These are phyloP conservation scores for Hymenotorrendiella dingleyae DNA, from an alignment of 2,329 filamentous ascomycete genomes.

Conservation along the genomic window DNA sequence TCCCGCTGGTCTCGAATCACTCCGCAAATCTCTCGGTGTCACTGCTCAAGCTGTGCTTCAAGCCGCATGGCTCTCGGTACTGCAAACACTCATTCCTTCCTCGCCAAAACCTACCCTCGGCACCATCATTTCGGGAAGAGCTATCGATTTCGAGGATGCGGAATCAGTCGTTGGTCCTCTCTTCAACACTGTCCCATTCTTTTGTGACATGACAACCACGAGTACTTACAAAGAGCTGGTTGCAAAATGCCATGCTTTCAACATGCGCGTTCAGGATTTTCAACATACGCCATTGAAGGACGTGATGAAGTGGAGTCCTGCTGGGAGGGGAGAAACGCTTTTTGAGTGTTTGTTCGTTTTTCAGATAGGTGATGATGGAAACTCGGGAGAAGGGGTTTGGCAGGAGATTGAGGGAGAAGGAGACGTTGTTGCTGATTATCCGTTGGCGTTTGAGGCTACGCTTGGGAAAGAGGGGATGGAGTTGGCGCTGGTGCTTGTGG, in stretches of 20 bases:
- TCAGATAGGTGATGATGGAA: conserved; percentile 42
- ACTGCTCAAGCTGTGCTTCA: conserved; percentile 77
- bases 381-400: conserved; percentile 45
- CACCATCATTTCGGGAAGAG: conserved; percentile 72
- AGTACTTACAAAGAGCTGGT: conserved; percentile 57
- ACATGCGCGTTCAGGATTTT: conserved; percentile 60
- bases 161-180: conserved; percentile 72
- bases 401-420: conserved; percentile 39
- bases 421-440: conserved; percentile 37
- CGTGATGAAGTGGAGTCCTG: conserved; percentile 71
- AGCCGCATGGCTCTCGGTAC: conserved; percentile 62
- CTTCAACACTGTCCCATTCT: conserved; percentile 84
- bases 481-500: conserved; percentile 54
- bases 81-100: conserved; percentile 49
- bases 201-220: conserved; percentile 37
- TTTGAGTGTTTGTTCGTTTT: conserved; percentile 85
- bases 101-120: conserved; percentile 49
- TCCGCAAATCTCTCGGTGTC: conserved; percentile 57
- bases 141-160: conserved; percentile 59
- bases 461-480: conserved; percentile 39
- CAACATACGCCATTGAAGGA: conserved; percentile 75
- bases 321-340: conserved; percentile 44
- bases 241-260: conserved; percentile 62
- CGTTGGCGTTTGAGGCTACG: conserved; percentile 70
- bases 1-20: conserved; percentile 41